Percentiles rank a stretch among this genome's conserved stretches.
These are phyloP conservation scores for Hanseniaspora singularis DNA, from an alignment of 805 yeast species.

Conservation along the genomic window DNA sequence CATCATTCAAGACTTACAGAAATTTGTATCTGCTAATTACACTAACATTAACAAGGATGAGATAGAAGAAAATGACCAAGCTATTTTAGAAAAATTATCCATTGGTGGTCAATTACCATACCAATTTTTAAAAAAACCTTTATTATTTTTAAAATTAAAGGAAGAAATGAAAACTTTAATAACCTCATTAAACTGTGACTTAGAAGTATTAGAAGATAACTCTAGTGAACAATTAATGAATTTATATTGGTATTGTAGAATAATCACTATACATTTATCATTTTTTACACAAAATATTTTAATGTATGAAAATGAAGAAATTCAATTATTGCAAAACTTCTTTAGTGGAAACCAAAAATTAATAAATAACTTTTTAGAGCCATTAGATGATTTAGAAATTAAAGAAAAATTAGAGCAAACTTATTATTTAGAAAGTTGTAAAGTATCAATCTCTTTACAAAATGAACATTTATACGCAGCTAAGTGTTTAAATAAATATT, in stretches of 20 bases:
- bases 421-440: slow-evolving; percentile 56
- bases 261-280: slow-evolving; percentile 51
- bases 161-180: background rate
- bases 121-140: slow-evolving; percentile 42
- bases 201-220: slow-evolving; percentile 35
- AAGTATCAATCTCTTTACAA: slow-evolving; percentile 48
- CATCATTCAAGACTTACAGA: slow-evolving; percentile 14
- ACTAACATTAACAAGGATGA: slow-evolving; percentile 29
- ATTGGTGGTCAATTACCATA: slow-evolving; percentile 65
- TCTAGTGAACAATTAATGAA: slow-evolving; percentile 28
- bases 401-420: slow-evolving; percentile 33
- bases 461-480: slow-evolving; percentile 47
- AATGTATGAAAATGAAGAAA: slow-evolving; percentile 40
- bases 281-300: slow-evolving; percentile 22
- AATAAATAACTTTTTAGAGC: slow-evolving; percentile 28
- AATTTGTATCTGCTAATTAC: slow-evolving; percentile 60
- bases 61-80: background rate
- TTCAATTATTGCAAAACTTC: slow-evolving; percentile 2
- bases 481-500: slow-evolving; percentile 44
- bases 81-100: slow-evolving; percentile 32
- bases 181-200: slow-evolving; percentile 23
- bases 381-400: slow-evolving; percentile 24
- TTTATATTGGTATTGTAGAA: slow-evolving; percentile 69
- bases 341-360: slow-evolving; percentile 35
- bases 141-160: slow-evolving; percentile 27